Conservation (phyloP, 768 basidiomycete species). For the Russula sp. region DNA sequence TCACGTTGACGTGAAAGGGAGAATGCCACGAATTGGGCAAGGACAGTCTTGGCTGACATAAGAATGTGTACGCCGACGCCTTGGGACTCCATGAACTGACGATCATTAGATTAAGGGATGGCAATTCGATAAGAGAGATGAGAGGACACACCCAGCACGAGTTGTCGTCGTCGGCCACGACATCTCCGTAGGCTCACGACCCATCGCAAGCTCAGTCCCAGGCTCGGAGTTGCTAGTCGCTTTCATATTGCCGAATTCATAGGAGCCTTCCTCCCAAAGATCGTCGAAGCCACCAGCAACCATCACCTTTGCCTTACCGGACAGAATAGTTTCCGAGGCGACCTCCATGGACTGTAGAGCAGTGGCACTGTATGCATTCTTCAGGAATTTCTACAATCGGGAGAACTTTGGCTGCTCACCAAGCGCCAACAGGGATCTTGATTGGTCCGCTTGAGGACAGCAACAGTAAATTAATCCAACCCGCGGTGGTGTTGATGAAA, state of each 20-base stretch:
- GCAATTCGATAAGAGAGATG: slow-evolving; percentile 14
- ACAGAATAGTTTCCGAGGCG: slow-evolving; percentile 91
- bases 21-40: slow-evolving; percentile 91
- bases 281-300: slow-evolving; percentile 98
- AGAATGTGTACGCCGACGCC: slow-evolving; percentile 96
- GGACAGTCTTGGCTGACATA: slow-evolving; percentile 94
- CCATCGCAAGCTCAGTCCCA: slow-evolving; percentile 97
- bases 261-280: slow-evolving; percentile 96
- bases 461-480: slow-evolving; percentile 94
- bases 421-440: slow-evolving; percentile 99
- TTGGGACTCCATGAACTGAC: slow-evolving; percentile 91
- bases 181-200: slow-evolving; percentile 98
- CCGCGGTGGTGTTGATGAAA: slow-evolving; percentile 98
- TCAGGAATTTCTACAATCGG: slow-evolving; percentile 16
- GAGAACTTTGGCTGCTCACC: slow-evolving; percentile 50
- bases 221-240: slow-evolving; percentile 97
- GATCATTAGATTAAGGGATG: slow-evolving; percentile 16
- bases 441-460: slow-evolving; percentile 96
- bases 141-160: slow-evolving; percentile 70
- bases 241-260: slow-evolving; percentile 99
- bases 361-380: slow-evolving; percentile 62
- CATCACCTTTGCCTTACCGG: slow-evolving; percentile 99
- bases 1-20: slow-evolving; percentile 92
- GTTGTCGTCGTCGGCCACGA: slow-evolving; percentile 96
- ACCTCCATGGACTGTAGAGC: slow-evolving; percentile 98